Percentiles rank a stretch among this genome's conserved stretches.
These are phyloP conservation scores for Abrus pulchellus DNA, from an alignment of 306 rosid species.

Conservation along the genomic window DNA sequence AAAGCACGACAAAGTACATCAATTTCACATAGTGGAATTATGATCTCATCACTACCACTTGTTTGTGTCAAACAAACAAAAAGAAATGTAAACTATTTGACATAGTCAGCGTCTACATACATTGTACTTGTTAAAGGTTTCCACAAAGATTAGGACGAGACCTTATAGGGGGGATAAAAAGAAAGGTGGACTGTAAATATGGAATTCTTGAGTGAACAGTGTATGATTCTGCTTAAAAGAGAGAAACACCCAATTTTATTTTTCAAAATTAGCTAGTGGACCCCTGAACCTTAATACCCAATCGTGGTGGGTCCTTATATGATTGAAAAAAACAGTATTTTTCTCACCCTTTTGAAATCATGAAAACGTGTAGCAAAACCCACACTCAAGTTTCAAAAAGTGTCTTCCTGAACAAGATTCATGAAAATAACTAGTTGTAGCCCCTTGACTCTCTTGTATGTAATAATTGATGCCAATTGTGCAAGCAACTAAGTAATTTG, in stretches of 20 bases:
- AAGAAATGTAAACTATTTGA: constrained; percentile 24
- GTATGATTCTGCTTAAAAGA: not conserved
- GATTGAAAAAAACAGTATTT: constrained; percentile 1
- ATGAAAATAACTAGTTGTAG: constrained; percentile 15
- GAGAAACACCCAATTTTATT: not conserved
- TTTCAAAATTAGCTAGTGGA: not conserved
- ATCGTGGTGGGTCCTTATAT: constrained; percentile 19
- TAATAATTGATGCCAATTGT: constrained; percentile 8
- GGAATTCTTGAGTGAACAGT: not conserved
- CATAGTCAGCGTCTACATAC: constrained; percentile 49
- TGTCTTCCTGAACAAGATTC: constrained; percentile 31
- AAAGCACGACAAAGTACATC: constrained; percentile 33
- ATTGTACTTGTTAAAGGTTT: constrained; percentile 48
- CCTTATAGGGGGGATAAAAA: not conserved
- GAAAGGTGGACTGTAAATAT: not conserved
- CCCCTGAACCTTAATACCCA: not conserved
- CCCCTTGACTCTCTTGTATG: not conserved
- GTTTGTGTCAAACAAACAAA: constrained; percentile 11
- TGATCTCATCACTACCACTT: constrained; percentile 51
- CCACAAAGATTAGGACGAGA: constrained; percentile 30
- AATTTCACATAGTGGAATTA: constrained; percentile 45
- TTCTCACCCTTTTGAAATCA: not conserved
- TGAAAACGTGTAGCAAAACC: constrained; percentile 21
- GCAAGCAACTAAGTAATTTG: constrained; percentile 46
- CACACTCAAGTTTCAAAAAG: constrained; percentile 33